A percentile compares a stretch with the other conserved stretches of the same genome.
Evolutionary conservation across 2,329 filamentous ascomycete genomes (phyloP).

Genomic region (Pestalotiopsis sp.): DNA sequence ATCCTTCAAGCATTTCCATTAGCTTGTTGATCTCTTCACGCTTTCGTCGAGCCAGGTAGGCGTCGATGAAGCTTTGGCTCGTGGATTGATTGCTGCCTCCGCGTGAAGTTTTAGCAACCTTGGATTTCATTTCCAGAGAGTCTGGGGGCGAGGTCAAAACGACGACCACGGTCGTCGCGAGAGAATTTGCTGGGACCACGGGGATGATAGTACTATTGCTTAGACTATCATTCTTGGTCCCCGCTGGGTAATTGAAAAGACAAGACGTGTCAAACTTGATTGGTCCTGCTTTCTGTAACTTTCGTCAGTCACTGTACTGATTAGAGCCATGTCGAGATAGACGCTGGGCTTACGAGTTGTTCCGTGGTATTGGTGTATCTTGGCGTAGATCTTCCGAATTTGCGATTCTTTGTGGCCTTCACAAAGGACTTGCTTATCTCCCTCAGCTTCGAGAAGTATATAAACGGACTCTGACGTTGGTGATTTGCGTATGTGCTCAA

Average conservation of each 20-base stretch:
- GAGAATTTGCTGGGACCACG: slow-evolving; percentile 6
- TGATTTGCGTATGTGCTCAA: not conserved
- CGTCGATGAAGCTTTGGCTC: slow-evolving; percentile 14
- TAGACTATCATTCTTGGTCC: slow-evolving; percentile 12
- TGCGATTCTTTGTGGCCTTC: not conserved
- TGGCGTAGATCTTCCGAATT: not conserved
- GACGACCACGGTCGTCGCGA: slow-evolving; percentile 1
- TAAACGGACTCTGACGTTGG: not conserved
- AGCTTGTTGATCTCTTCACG: slow-evolving; percentile 13
- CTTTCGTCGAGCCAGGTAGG: slow-evolving; percentile 10
- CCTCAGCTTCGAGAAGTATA: not conserved
- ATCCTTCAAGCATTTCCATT: slow-evolving; percentile 14
- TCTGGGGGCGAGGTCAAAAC: not conserved
- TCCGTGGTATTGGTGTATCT: not conserved
- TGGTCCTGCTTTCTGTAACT: not conserved
- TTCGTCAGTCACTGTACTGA: not conserved
- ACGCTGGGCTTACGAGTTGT: not conserved
- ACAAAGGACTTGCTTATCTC: not conserved
- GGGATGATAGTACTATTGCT: not conserved
- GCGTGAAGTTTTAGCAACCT: slow-evolving; percentile 11
- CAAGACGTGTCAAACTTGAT: not conserved
- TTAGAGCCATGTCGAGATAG: not conserved
- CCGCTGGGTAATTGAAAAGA: not conserved
- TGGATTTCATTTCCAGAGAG: slow-evolving; percentile 14
- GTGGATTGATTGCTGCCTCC: slow-evolving; percentile 11